These are phyloP conservation scores for Alternaria consortialis DNA, from an alignment of 2,329 filamentous ascomycete genomes.

Conservation along the genomic window DNA sequence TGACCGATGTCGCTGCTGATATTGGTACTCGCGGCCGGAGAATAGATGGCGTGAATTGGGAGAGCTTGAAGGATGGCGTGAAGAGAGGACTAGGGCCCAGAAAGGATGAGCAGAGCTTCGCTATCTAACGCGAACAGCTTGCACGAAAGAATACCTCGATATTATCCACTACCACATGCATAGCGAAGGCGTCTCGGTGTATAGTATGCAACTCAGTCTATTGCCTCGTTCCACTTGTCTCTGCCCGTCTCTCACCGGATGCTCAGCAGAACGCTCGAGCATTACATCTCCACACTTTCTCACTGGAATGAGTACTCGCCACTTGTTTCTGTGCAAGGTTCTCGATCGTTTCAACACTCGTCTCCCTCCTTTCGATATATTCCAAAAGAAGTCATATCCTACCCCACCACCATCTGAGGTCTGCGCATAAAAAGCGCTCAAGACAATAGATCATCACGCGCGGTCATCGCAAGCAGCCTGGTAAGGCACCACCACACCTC, in stretches of 20 bases:
- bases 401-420: too few species aligned
- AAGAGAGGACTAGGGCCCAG: conserved; percentile 49
- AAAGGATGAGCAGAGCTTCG: conserved; percentile 33
- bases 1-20: conserved; percentile 55
- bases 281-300: not conserved
- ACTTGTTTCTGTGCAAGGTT: not conserved
- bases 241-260: not conserved
- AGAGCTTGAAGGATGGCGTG: conserved; percentile 51
- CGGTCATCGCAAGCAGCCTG: not conserved
- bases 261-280: not conserved
- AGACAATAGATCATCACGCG: too few species aligned
- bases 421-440: too few species aligned
- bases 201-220: not conserved
- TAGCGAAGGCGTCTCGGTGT: conserved; percentile 4
- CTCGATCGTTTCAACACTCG: not conserved
- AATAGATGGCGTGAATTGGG: conserved; percentile 63
- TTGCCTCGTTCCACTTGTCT: not conserved
- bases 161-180: not conserved
- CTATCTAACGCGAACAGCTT: conserved; percentile 12
- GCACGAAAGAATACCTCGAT: not conserved
- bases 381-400: too few species aligned
- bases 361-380: too few species aligned
- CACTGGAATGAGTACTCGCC: not conserved
- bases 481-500: too few species aligned
- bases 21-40: conserved; percentile 52